These are phyloP conservation scores for Neophaeococcomyces mojaviensis DNA, from an alignment of 2,329 filamentous ascomycete genomes.

Conservation along the genomic window DNA sequence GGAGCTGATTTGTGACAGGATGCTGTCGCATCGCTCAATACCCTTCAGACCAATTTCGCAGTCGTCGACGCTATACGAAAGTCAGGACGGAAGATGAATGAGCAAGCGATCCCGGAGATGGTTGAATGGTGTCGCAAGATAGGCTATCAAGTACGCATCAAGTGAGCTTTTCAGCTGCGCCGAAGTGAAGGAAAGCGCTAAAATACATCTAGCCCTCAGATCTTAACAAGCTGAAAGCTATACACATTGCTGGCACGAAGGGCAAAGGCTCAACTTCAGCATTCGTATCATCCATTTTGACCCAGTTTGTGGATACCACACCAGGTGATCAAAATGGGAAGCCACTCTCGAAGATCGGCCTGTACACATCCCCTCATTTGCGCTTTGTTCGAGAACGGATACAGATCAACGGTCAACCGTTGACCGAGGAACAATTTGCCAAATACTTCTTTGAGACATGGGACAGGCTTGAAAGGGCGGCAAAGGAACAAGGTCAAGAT, in stretches of 20 bases:
- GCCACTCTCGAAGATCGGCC: conserved; percentile 55
- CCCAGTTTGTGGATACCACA: conserved; percentile 46
- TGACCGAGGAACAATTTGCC: conserved; percentile 63
- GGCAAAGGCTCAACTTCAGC: conserved; percentile 87
- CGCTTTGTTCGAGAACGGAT: conserved; percentile 79
- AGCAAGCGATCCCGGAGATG: conserved; percentile 73
- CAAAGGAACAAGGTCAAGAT: conserved; percentile 42
- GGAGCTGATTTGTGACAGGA: conserved; percentile 35
- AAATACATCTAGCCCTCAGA: conserved; percentile 47
- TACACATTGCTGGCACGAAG: conserved; percentile 90
- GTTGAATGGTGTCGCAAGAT: conserved; percentile 66
- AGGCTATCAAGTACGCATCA: conserved; percentile 59
- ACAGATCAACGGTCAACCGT: conserved; percentile 64
- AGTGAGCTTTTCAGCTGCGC: conserved; percentile 53
- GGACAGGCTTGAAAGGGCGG: conserved; percentile 56
- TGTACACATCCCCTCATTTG: conserved; percentile 81
- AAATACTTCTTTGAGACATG: conserved; percentile 78
- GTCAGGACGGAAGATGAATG: conserved; percentile 65
- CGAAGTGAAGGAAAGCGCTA: not conserved
- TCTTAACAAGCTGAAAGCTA: conserved; percentile 52
- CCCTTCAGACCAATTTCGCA: conserved; percentile 71
- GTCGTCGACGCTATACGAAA: conserved; percentile 70
- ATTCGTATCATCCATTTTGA: conserved; percentile 72
- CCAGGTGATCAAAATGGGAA: conserved; percentile 26
- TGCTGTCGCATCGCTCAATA: conserved; percentile 66